Evolutionary conservation across 192 early-diverging fungal genomes (phyloP).

Genomic region (Gaertneriomyces sp.): DNA sequence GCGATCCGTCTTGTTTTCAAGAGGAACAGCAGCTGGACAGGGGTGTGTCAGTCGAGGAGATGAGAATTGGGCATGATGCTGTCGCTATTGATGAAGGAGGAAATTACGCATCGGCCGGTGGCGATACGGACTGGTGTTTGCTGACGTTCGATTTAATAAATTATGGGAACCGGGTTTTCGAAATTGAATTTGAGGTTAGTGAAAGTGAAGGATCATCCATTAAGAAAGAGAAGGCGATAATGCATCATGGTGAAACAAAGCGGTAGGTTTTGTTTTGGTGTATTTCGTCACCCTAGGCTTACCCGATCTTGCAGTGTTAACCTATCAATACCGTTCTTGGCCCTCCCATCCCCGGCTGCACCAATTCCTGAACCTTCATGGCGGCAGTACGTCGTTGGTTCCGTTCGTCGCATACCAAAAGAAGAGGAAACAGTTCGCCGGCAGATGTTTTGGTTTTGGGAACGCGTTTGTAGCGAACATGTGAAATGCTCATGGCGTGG

Average conservation of each 20-base stretch:
- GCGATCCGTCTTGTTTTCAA: too few relatives aligned
- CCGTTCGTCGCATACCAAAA: constrained; percentile 43
- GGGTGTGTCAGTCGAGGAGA: constrained; percentile 42
- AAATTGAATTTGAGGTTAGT: constrained; percentile 66
- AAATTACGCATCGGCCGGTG: background rate
- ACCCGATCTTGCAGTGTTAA: constrained; percentile 46
- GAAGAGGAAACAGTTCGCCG: constrained; percentile 56
- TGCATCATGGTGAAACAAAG: constrained; percentile 47
- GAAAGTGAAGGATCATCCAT: constrained; percentile 41
- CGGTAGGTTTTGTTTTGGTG: constrained; percentile 23
- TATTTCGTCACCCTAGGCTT: background rate
- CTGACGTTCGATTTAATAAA: constrained; percentile 77
- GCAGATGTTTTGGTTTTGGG: constrained; percentile 72
- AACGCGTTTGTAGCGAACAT: constrained; percentile 18
- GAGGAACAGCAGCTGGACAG: constrained; percentile 14
- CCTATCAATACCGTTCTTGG: constrained; percentile 63
- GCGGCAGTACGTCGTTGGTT: constrained; percentile 76
- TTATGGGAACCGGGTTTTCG: constrained; percentile 66
- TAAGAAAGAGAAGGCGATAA: constrained; percentile 29
- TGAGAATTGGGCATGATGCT: constrained; percentile 43
- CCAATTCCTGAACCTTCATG: constrained; percentile 70
- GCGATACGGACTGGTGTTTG: constrained; percentile 59
- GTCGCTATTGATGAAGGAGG: constrained; percentile 32
- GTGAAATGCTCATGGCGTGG: constrained; percentile 48
- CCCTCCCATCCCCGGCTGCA: constrained; percentile 45